phyloP scores from a whole-genome alignment of 2,329 filamentous ascomycete species.

The Rutstroemia sp. region DNA sequence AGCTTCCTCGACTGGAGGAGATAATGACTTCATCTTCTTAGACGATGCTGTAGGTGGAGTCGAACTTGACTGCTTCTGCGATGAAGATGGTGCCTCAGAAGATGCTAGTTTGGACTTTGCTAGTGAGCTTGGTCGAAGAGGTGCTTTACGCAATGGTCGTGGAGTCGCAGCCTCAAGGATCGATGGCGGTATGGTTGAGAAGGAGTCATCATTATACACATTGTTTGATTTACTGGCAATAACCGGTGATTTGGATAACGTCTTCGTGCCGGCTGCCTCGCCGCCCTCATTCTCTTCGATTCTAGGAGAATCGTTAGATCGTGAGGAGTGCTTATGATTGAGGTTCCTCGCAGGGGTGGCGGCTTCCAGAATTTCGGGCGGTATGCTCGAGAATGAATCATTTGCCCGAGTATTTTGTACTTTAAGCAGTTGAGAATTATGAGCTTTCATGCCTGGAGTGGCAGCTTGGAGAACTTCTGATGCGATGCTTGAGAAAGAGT shows the following conservation, averaged over 20 bases:
- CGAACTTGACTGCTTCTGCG: conserved; percentile 7
- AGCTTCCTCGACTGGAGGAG: conserved; percentile 14
- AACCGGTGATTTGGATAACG: not conserved
- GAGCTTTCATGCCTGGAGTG: conserved; percentile 13
- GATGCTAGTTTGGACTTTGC: not conserved
- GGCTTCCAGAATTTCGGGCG: conserved; percentile 19
- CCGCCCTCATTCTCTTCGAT: not conserved
- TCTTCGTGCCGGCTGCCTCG: not conserved
- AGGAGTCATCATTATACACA: conserved; percentile 21
- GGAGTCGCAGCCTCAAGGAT: conserved; percentile 15
- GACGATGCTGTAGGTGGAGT: too few species aligned
- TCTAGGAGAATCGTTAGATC: not conserved
- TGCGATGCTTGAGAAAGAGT: conserved; percentile 24
- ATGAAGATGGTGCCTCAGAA: conserved; percentile 17
- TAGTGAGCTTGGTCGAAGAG: not conserved
- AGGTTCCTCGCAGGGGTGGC: conserved; percentile 14
- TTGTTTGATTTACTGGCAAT: not conserved
- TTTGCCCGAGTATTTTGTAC: conserved; percentile 13
- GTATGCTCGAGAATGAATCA: conserved; percentile 24
- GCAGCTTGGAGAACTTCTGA: conserved; percentile 19
- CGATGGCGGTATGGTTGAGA: conserved; percentile 17
- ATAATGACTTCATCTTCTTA: conserved; percentile 19
- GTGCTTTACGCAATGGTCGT: conserved; percentile 12
- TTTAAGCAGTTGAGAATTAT: conserved; percentile 13
- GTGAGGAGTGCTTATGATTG: not conserved